A percentile compares a stretch with the other conserved stretches of the same genome.
Evolutionary conservation across 495 filamentous ascomycete species (phyloP).

Genomic region (Xylaria longipes): DNA sequence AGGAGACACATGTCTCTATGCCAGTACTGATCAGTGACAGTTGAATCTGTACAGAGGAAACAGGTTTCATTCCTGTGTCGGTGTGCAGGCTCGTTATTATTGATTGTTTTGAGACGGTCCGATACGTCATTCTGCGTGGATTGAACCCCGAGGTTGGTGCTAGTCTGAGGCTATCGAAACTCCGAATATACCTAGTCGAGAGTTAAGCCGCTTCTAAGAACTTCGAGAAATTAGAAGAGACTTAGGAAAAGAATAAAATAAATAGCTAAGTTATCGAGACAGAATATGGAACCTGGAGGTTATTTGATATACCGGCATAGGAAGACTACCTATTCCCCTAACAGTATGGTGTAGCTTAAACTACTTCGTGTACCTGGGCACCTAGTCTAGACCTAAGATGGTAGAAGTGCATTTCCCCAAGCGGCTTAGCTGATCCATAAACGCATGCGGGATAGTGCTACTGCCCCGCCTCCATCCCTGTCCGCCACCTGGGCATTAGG

Average conservation of each 20-base stretch:
- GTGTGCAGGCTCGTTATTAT: background rate
- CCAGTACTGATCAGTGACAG: background rate
- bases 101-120: background rate
- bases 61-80: background rate
- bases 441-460: background rate
- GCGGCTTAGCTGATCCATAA: background rate
- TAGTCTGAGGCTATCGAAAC: background rate
- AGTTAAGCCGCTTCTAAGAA: too few species aligned
- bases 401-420: background rate
- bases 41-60: background rate
- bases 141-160: background rate
- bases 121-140: background rate
- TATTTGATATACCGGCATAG: too few species aligned
- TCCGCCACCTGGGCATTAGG: background rate
- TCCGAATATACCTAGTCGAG: too few species aligned
- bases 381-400: background rate
- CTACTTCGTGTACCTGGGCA: too few species aligned
- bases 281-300: too few species aligned
- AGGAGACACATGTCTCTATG: background rate
- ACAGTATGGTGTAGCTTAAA: too few species aligned
- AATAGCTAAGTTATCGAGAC: too few species aligned
- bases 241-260: too few species aligned
- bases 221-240: too few species aligned
- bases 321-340: too few species aligned
- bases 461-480: background rate